Evolutionary conservation across 257 asterid species (phyloP).

Genomic region (Striga asiatica): DNA sequence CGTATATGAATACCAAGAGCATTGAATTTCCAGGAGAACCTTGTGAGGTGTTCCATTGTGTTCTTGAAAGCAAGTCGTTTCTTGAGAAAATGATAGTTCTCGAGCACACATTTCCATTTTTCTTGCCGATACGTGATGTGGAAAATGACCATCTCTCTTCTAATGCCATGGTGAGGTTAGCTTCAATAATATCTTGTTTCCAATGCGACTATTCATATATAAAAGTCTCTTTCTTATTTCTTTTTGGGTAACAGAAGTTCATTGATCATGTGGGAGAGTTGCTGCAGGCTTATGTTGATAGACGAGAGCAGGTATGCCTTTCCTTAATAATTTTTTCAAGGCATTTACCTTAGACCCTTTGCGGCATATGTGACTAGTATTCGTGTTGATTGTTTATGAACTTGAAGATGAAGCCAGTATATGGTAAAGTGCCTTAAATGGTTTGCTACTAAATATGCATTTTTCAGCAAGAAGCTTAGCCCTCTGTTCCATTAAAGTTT

Average conservation of each 20-base stretch:
- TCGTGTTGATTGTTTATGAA: neutral
- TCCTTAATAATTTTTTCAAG: neutral
- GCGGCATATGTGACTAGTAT: neutral
- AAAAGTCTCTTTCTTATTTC: constrained; percentile 7
- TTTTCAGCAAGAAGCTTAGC: neutral
- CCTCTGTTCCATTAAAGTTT: neutral
- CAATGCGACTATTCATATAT: constrained; percentile 11
- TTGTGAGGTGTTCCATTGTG: constrained; percentile 87
- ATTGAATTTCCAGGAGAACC: constrained; percentile 67
- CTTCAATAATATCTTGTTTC: constrained; percentile 13
- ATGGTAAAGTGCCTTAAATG: neutral
- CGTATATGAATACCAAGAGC: constrained; percentile 1
- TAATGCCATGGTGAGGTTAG: constrained; percentile 74
- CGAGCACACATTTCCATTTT: constrained; percentile 86
- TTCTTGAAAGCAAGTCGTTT: constrained; percentile 96
- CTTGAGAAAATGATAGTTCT: constrained; percentile 93
- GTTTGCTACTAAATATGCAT: neutral
- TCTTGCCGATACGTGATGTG: constrained; percentile 85
- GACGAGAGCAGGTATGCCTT: constrained; percentile 86
- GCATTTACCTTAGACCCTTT: neutral
- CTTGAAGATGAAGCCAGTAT: neutral
- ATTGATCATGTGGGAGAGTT: constrained; percentile 87
- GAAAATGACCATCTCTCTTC: constrained; percentile 80
- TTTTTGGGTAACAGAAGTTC: constrained; percentile 62
- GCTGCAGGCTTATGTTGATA: constrained; percentile 89